Base-by-base conservation (phyloP, 148 eudicot genomes). In the Rhododendron henanense region DNA sequence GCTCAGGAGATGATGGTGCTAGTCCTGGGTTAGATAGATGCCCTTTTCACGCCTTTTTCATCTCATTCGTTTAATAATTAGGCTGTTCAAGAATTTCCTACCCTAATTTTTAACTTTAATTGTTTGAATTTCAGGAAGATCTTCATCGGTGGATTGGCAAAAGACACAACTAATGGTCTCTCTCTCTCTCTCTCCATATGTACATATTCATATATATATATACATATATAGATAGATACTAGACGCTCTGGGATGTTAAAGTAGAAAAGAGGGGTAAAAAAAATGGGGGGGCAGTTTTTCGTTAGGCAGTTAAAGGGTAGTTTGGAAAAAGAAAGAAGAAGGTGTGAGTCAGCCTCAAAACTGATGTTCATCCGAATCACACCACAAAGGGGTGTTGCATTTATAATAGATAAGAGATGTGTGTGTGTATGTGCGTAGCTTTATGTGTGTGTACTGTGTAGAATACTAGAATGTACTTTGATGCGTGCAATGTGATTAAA, bases 101-200 rank as follows among this genome's bases (percentile, higher is more conserved):
- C 78, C 9, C 15, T 10, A 1, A 5, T 61, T 50, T 55, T 76
- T 35, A 44, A 35, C 74, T 84, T 74, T n/a, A 6, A 21, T 23
- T 44, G 48, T 8, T 6, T 3, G 8, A 23, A 51, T 87, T 82
- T 39, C 93, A 94, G 95, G 86, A 93, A 94, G 87, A 94, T 94
- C 44, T 94, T 94, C 90, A 91, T 94, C 63, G 97, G 95, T 19
- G 97, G 95, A 75, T 86, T 94, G 57, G 93, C 94, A 0, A 93
- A 91, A 89, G 95, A 94, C 35, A 90, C 94, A 13, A 90, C 91
- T 4, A 61, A 88, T n/a, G 71, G 93, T 92, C 55, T 51, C 55
- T 50, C 2, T 11, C 55, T 50, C 53, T 11, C 53, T 51, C 55
- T 51, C 55, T 51, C 16, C 15, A 51, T 13, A 51, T 11, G 15